Percentiles rank a stretch among this genome's conserved stretches.
Conservation (phyloP, 1,284 basidiomycete species). For the Papiliotrema flavescens region DNA sequence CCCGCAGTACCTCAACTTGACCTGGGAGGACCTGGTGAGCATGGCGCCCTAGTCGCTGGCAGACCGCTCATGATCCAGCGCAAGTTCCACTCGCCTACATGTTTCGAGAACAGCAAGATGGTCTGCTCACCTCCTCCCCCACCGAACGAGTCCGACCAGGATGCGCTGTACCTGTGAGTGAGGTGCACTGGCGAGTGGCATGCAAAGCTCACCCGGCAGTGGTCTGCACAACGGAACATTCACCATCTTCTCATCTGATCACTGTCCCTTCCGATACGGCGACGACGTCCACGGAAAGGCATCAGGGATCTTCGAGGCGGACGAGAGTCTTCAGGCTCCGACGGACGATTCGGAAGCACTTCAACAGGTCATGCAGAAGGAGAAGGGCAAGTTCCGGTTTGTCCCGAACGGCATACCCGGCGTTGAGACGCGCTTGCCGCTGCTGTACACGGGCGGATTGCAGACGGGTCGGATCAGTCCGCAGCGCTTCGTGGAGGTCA, state of each 20-base stretch:
- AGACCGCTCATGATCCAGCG: neutral
- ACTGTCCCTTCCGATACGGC: slow-evolving; percentile 13
- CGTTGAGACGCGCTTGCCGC: slow-evolving; percentile 14
- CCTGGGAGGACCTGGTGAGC: slow-evolving; percentile 13
- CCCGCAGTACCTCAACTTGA: slow-evolving; percentile 17
- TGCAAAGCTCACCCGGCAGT: neutral
- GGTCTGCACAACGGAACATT: slow-evolving; percentile 20
- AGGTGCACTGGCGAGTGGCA: neutral
- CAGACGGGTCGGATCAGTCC: slow-evolving; percentile 9
- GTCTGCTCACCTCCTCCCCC: slow-evolving; percentile 13
- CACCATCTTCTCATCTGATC: slow-evolving; percentile 19
- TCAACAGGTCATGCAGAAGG: neutral
- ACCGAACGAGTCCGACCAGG: slow-evolving; percentile 7
- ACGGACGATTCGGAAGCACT: neutral
- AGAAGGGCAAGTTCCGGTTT: slow-evolving; percentile 12
- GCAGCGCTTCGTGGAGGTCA: slow-evolving; percentile 16
- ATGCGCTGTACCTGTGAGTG: slow-evolving; percentile 8
- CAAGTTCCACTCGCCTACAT: slow-evolving; percentile 10
- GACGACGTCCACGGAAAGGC: slow-evolving; percentile 8
- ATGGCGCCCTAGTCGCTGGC: neutral
- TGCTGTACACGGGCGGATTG: slow-evolving; percentile 12
- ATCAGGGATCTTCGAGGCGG: slow-evolving; percentile 5
- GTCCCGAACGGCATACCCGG: slow-evolving; percentile 18
- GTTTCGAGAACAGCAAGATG: slow-evolving; percentile 16
- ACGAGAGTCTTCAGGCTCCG: neutral